Evolutionary conservation across 1,284 basidiomycete species (phyloP).

Genomic region (Pascua sp.): DNA sequence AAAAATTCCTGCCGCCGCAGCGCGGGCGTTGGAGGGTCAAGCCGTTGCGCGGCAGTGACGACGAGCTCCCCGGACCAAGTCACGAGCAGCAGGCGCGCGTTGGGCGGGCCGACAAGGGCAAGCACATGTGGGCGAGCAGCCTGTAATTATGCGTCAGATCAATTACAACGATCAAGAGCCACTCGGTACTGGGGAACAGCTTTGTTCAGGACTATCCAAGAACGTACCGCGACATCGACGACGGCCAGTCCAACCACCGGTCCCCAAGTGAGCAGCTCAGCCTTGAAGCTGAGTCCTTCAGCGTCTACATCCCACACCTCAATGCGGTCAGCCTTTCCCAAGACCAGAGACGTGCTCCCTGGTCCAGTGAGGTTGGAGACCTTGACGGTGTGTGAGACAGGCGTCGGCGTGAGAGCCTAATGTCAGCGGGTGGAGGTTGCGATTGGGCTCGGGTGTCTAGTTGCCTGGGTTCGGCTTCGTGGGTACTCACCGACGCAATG

Average conservation of each 20-base stretch:
- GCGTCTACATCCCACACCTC: slow-evolving; percentile 42
- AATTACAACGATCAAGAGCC: neutral
- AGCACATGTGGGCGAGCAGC: slow-evolving; percentile 41
- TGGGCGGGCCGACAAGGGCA: slow-evolving; percentile 41
- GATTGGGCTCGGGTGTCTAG: no score
- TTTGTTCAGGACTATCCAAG: neutral
- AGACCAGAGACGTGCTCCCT: slow-evolving; percentile 30
- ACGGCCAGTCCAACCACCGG: slow-evolving; percentile 39
- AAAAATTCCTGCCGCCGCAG: slow-evolving; percentile 46
- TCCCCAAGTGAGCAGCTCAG: slow-evolving; percentile 44
- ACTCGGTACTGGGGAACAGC: neutral
- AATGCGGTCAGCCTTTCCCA: slow-evolving; percentile 43
- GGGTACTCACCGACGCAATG: slow-evolving; percentile 37
- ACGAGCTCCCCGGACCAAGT: slow-evolving; percentile 28
- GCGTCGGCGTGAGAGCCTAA: slow-evolving; percentile 48
- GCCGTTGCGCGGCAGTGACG: slow-evolving; percentile 30
- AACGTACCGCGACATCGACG: slow-evolving; percentile 32
- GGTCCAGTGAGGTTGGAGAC: slow-evolving; percentile 29
- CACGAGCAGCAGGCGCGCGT: slow-evolving; percentile 41
- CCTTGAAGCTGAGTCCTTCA: slow-evolving; percentile 28
- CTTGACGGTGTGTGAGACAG: slow-evolving; percentile 38
- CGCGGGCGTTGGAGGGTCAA: slow-evolving; percentile 35
- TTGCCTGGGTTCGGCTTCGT: neutral
- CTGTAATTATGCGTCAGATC: slow-evolving; percentile 16
- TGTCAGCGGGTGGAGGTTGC: neutral